Conservation (phyloP, 352 stramenopile genomes). For the Globisporangium cederbergense region DNA sequence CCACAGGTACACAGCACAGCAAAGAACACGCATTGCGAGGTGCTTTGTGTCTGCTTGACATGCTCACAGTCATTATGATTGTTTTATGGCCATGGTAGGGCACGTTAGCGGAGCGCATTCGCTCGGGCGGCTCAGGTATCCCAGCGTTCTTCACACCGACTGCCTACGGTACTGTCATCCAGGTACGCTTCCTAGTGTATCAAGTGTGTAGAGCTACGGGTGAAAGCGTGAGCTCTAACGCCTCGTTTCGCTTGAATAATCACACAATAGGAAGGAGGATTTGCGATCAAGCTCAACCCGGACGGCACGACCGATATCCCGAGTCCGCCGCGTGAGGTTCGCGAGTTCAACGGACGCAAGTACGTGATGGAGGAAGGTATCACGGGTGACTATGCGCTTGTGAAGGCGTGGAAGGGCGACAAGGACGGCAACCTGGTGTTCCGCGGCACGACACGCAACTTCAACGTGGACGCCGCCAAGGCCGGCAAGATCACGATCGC, state of each 20-base stretch:
- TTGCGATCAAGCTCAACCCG: conserved; percentile 69
- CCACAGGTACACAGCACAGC: conserved; percentile 60
- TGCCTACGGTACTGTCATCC: conserved; percentile 90
- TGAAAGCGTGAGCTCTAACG: not conserved
- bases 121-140: conserved; percentile 92
- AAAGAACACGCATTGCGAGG: no score
- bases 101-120: conserved; percentile 92
- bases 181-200: conserved; percentile 27
- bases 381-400: conserved; percentile 90
- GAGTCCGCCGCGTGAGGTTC: conserved; percentile 64
- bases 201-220: not conserved
- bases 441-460: conserved; percentile 93
- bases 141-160: conserved; percentile 96
- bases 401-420: conserved; percentile 96
- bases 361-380: conserved; percentile 97
- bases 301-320: conserved; percentile 70
- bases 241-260: not conserved
- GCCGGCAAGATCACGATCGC: conserved; percentile 91
- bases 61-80: not conserved
- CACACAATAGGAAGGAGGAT: conserved; percentile 50
- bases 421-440: conserved; percentile 96
- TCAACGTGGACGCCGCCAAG: conserved; percentile 95
- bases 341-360: conserved; percentile 82
- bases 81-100: conserved; percentile 31
- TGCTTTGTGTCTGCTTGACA: not conserved